Evolutionary conservation across 2,329 filamentous ascomycete species (phyloP), one percentile per base, ranked within the genome.

Genomic region (Pseudophaeomoniella oleicola): DNA sequence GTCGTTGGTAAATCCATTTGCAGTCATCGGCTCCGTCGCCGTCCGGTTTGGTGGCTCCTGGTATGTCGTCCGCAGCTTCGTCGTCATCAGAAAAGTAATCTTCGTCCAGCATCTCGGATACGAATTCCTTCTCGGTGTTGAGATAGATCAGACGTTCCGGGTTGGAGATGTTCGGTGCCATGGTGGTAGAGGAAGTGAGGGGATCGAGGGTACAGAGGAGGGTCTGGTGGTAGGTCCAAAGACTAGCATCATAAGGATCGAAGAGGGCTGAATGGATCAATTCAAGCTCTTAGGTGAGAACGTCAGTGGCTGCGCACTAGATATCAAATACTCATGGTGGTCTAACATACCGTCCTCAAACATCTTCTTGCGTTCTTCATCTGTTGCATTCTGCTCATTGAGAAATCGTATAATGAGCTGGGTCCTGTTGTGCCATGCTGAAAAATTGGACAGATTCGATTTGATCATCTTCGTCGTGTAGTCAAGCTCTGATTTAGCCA

Each of bases 221-320:
- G 50, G 80, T 93, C 48, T 90, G 81, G 55, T 96, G 86, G 52
- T 98, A 96, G 57, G 92, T 94, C 87, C 90, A 98, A 4, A 94
- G 67, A 13, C 86, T 94, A 53, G 96, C 88, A 53, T 96, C 88
- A 47, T 93, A 86, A 0, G 88, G 86, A 39, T 92, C 87, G 27
- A 86, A 90, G 34, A 96, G 66, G 0, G 81, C 87, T 39, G 78
- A 72, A 38, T 80, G 76, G 16, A 94, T 78, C 31, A 83, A 63
- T 16, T 72, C 66, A 35, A 96, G 66, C 60, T 98, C 90, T 71
- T 39, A 33, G 13, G 34, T 27, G 15, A 34, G 39, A n/a, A n/a
- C n/a, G 22, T 27, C 9, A 27, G 22, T 27, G 6, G 22, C 14
- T 19, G 19, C 18, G 14, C 19, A 37, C 27, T 19, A n/a, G 22